These are phyloP conservation scores for Cladosporium sp. DNA, from an alignment of 2,329 filamentous ascomycete species.

Conservation along the genomic window DNA sequence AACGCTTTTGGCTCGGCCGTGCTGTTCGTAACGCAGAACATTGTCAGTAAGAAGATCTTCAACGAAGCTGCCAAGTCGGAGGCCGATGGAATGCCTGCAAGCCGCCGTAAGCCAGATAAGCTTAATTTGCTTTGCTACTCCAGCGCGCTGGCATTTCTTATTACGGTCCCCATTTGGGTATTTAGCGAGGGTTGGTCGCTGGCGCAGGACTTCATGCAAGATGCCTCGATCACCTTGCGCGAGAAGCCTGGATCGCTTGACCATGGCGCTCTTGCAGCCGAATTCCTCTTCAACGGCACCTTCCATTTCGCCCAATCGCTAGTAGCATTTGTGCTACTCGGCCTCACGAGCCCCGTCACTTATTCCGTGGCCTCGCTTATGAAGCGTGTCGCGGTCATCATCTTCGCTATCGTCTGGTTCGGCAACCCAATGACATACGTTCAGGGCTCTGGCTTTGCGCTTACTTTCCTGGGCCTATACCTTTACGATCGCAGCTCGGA, in stretches of 20 bases:
- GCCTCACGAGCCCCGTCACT: conserved; percentile 90
- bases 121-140: conserved; percentile 95
- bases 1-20: conserved; percentile 87
- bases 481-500: conserved; percentile 91
- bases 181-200: conserved; percentile 81
- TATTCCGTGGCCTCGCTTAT: conserved; percentile 95
- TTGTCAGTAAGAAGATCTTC: conserved; percentile 96
- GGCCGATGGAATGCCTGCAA: conserved; percentile 60
- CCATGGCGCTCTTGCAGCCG: conserved; percentile 60
- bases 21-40: conserved; percentile 96
- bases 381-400: conserved; percentile 95
- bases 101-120: conserved; percentile 83
- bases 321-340: conserved; percentile 85
- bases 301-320: conserved; percentile 98
- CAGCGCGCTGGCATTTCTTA: conserved; percentile 83
- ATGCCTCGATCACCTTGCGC: conserved; percentile 73
- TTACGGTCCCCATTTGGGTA: conserved; percentile 89
- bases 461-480: conserved; percentile 91
- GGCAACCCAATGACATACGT: conserved; percentile 78
- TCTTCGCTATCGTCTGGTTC: conserved; percentile 95
- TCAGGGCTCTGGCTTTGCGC: conserved; percentile 77
- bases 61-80: conserved; percentile 88
- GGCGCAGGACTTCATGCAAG: conserved; percentile 70
- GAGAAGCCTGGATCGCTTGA: conserved; percentile 70
- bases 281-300: conserved; percentile 94